These are phyloP conservation scores for Astragalus membranaceus DNA, from an alignment of 306 rosid genomes.

Conservation along the genomic window DNA sequence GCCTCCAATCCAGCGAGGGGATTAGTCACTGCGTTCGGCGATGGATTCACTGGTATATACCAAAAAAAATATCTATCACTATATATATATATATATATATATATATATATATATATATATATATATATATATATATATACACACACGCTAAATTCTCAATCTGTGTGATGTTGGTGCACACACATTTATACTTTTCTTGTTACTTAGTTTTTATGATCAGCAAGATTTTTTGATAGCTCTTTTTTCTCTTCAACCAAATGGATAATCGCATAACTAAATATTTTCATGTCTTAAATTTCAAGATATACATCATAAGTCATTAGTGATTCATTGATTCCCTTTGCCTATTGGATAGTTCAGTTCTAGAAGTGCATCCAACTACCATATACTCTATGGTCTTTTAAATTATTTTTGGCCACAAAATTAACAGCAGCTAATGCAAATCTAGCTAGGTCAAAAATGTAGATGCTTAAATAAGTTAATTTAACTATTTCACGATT, in stretches of 20 bases:
- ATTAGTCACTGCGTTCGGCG: no score
- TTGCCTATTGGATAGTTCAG: constrained; percentile 5
- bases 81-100: no score
- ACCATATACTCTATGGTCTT: constrained; percentile 8
- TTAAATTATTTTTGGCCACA: constrained; percentile 11
- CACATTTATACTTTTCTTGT: constrained; percentile 26
- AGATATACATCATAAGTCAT: constrained; percentile 47
- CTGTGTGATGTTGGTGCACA: constrained; percentile 27
- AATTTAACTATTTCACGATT: constrained; percentile 10
- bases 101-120: no score
- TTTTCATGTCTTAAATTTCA: constrained; percentile 22
- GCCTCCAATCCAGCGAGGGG: no score
- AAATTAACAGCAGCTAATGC: constrained; percentile 14
- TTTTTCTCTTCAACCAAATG: constrained; percentile 20
- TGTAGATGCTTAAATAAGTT: no score
- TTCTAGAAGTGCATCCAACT: constrained; percentile 40
- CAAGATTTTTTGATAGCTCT: constrained; percentile 57
- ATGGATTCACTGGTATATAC: no score
- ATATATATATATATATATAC: no score
- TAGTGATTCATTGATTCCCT: constrained; percentile 5
- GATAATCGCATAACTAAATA: constrained; percentile 17
- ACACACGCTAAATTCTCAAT: constrained; percentile 50
- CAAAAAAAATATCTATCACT: no score
- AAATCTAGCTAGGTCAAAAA: constrained; percentile 42
- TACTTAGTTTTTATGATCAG: constrained; percentile 19